phyloP scores from a whole-genome alignment of 1,284 basidiomycete species.

The Neotropicomus parvogracilis region DNA sequence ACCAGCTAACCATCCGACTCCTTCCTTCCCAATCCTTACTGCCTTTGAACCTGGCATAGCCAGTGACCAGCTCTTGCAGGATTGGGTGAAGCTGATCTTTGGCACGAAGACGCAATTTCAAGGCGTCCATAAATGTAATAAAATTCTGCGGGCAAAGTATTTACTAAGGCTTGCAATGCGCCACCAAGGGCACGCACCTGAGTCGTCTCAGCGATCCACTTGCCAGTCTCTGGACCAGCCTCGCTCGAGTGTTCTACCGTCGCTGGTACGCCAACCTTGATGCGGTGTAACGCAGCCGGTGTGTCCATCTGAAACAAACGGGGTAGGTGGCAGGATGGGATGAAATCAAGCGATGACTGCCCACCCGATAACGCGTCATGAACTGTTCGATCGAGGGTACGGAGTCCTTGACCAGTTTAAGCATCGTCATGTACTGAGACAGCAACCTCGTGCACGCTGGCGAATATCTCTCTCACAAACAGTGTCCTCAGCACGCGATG shows the following conservation, averaged over 20 bases:
- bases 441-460: slow-evolving; percentile 90
- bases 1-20: slow-evolving; percentile 93
- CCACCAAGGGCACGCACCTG: slow-evolving; percentile 53
- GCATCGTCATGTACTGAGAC: slow-evolving; percentile 95
- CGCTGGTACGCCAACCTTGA: slow-evolving; percentile 92
- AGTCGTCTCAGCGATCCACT: slow-evolving; percentile 98
- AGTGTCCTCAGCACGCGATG: slow-evolving; percentile 5
- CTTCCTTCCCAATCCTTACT: slow-evolving; percentile 94
- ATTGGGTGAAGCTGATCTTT: slow-evolving; percentile 97
- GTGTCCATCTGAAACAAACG: slow-evolving; percentile 75
- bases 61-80: slow-evolving; percentile 89
- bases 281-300: slow-evolving; percentile 86
- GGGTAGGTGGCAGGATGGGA: background rate
- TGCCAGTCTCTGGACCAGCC: slow-evolving; percentile 82
- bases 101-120: slow-evolving; percentile 87
- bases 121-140: slow-evolving; percentile 98
- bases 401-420: slow-evolving; percentile 87
- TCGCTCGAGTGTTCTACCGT: slow-evolving; percentile 91
- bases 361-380: slow-evolving; percentile 85
- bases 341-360: slow-evolving; percentile 20
- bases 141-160: slow-evolving; percentile 61
- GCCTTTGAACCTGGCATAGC: slow-evolving; percentile 89
- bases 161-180: background rate
- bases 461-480: slow-evolving; percentile 74
- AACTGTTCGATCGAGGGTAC: slow-evolving; percentile 84